A percentile compares a stretch with the other conserved stretches of the same genome.
Conservation (phyloP, 2,329 filamentous ascomycete species). For the Lecanicillium sp. region DNA sequence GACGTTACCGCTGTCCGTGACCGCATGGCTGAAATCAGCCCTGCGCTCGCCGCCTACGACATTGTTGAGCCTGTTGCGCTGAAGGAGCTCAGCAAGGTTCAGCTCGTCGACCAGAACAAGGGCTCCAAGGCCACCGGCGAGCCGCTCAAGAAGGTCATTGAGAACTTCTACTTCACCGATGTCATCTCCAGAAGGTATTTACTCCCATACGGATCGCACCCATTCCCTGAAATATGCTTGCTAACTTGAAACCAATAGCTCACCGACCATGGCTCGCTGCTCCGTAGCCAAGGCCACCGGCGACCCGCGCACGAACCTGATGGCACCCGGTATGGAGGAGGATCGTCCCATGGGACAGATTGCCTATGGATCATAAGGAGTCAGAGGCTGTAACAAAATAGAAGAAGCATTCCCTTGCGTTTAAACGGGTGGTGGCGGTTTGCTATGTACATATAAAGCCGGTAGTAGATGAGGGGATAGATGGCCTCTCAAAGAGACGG, state of each 20-base stretch:
- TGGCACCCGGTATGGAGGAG: conserved; percentile 63
- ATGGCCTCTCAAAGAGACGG: conserved; percentile 6
- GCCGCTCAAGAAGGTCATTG: conserved; percentile 75
- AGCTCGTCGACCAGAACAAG: conserved; percentile 95
- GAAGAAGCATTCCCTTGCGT: conserved; percentile 22
- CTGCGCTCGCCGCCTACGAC: conserved; percentile 82
- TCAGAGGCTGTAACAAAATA: conserved; percentile 26
- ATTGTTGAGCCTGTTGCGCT: conserved; percentile 77
- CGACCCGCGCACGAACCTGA: conserved; percentile 71
- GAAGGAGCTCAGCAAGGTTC: conserved; percentile 75
- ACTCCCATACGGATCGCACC: neutral
- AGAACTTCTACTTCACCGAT: conserved; percentile 98
- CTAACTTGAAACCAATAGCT: conserved; percentile 45
- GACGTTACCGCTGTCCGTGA: conserved; percentile 84
- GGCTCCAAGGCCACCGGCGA: conserved; percentile 64
- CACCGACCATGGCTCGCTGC: conserved; percentile 96
- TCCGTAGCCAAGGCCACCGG: conserved; percentile 83
- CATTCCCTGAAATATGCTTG: conserved; percentile 12
- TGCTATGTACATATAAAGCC: conserved; percentile 10
- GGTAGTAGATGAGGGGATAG: conserved; percentile 7
- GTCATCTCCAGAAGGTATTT: conserved; percentile 88
- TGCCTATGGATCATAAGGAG: conserved; percentile 46
- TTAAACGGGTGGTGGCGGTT: conserved; percentile 19
- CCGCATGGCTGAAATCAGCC: conserved; percentile 92
- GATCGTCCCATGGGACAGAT: conserved; percentile 55